phyloP scores from a whole-genome alignment of 495 filamentous ascomycete genomes.

The Aspergillus leporis region DNA sequence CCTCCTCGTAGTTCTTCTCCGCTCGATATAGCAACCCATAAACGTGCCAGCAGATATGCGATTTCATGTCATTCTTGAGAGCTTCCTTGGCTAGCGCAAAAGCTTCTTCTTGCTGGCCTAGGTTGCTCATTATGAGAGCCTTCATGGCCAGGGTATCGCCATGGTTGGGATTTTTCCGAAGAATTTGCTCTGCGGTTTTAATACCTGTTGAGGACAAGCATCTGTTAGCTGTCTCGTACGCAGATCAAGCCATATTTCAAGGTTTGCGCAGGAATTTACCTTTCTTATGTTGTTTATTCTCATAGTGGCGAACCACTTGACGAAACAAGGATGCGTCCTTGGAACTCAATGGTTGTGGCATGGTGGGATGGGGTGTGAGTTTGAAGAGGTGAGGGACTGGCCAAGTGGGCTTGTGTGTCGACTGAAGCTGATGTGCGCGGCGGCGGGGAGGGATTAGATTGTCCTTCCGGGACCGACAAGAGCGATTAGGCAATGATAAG shows the following conservation, averaged over 20 bases:
- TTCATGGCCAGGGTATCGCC: constrained; percentile 99
- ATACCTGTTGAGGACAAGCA: constrained; percentile 56
- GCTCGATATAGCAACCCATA: constrained; percentile 93
- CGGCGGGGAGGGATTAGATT: constrained; percentile 19
- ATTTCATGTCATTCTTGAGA: constrained; percentile 93
- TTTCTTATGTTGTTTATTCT: constrained; percentile 98
- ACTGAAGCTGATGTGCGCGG: constrained; percentile 46
- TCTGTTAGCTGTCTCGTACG: constrained; percentile 19
- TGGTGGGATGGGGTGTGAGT: constrained; percentile 43
- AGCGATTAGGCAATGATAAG: constrained; percentile 26
- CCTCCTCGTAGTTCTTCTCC: constrained; percentile 96
- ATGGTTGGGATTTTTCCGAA: constrained; percentile 91
- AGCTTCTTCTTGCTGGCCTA: constrained; percentile 88
- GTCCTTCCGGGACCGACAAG: constrained; percentile 5
- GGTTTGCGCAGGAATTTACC: constrained; percentile 42
- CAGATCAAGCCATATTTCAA: constrained; percentile 10
- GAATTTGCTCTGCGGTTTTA: constrained; percentile 90
- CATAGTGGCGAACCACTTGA: constrained; percentile 90
- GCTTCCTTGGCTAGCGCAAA: constrained; percentile 90
- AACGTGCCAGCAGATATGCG: constrained; percentile 99
- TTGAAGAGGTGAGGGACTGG: constrained; percentile 26
- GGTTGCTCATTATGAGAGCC: constrained; percentile 89
- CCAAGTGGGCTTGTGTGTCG: constrained; percentile 32
- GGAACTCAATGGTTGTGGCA: constrained; percentile 80
- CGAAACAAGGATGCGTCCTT: constrained; percentile 95